Evolutionary conservation across 495 filamentous ascomycete genomes (phyloP).

Genomic region (Penicillium tannophilum): DNA sequence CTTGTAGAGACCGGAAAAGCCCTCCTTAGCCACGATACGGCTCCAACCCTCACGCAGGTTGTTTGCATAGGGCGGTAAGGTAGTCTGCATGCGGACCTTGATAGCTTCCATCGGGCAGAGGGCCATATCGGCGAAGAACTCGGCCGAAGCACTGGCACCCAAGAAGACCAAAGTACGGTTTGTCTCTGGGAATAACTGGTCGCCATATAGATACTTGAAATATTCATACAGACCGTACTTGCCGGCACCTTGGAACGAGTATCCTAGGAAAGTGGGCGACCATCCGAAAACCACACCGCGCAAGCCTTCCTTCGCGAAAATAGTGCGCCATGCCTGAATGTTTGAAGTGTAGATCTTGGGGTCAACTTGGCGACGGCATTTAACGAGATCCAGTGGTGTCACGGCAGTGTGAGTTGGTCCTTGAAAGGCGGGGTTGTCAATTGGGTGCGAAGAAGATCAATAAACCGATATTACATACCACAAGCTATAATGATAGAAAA

Average conservation of each 20-base stretch:
- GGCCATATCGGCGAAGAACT: slow-evolving; percentile 69
- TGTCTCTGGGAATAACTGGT: slow-evolving; percentile 59
- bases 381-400: slow-evolving; percentile 65
- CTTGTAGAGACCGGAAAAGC: slow-evolving; percentile 63
- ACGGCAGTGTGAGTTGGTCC: slow-evolving; percentile 61
- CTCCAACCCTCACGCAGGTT: slow-evolving; percentile 64
- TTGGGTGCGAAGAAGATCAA: slow-evolving; percentile 3
- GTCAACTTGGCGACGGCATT: slow-evolving; percentile 74
- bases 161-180: slow-evolving; percentile 68
- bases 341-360: slow-evolving; percentile 71
- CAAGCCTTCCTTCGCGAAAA: slow-evolving; percentile 64
- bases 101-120: slow-evolving; percentile 71
- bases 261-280: slow-evolving; percentile 69
- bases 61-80: slow-evolving; percentile 64
- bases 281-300: slow-evolving; percentile 75
- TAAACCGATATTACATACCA: slow-evolving; percentile 42
- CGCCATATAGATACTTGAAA: slow-evolving; percentile 73
- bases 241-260: slow-evolving; percentile 73
- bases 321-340: slow-evolving; percentile 64
- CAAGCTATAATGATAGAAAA: slow-evolving; percentile 46
- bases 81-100: slow-evolving; percentile 75
- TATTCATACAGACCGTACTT: slow-evolving; percentile 78
- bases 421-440: slow-evolving; percentile 19
- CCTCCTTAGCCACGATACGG: slow-evolving; percentile 62
- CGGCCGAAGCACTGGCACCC: slow-evolving; percentile 64